phyloP scores from a whole-genome alignment of 208 protist genomes.

The Crithidia thermophila region DNA sequence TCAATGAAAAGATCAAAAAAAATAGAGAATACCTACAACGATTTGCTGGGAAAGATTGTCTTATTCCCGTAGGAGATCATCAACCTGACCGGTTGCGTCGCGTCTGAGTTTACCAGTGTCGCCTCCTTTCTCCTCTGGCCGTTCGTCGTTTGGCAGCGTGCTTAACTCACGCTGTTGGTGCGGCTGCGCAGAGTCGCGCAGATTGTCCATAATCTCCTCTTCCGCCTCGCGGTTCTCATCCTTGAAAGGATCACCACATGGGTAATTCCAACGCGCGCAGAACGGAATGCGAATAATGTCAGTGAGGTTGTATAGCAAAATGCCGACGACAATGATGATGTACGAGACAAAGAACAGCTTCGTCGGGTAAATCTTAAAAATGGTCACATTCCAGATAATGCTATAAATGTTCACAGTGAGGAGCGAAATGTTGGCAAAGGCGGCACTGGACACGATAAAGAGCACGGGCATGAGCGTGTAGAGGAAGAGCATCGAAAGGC shows the following conservation, averaged over 20 bases:
- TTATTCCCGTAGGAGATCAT: conserved; percentile 10
- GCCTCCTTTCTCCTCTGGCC: background rate
- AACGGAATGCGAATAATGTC: conserved; percentile 59
- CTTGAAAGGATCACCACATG: conserved; percentile 47
- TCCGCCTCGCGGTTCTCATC: conserved; percentile 2
- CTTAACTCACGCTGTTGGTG: conserved; percentile 3
- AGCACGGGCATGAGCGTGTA: conserved; percentile 79
- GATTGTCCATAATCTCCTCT: background rate
- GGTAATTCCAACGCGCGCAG: conserved; percentile 62
- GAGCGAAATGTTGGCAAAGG: conserved; percentile 86
- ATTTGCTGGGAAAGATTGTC: too few relatives aligned
- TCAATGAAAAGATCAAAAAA: background rate
- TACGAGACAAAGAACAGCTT: conserved; percentile 72
- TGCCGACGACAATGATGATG: conserved; percentile 71
- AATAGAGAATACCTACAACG: too few relatives aligned
- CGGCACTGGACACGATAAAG: conserved; percentile 75
- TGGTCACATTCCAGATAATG: conserved; percentile 85
- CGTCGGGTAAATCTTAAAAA: conserved; percentile 80
- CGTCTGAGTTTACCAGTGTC: background rate
- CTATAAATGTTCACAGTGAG: conserved; percentile 71
- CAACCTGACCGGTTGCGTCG: conserved; percentile 9
- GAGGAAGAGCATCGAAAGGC: conserved; percentile 78
- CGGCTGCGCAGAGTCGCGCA: background rate
- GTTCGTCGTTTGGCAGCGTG: conserved; percentile 2
- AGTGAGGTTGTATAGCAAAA: conserved; percentile 71